Conservation (phyloP, 768 basidiomycete species). For the Suillus subalutaceus region DNA sequence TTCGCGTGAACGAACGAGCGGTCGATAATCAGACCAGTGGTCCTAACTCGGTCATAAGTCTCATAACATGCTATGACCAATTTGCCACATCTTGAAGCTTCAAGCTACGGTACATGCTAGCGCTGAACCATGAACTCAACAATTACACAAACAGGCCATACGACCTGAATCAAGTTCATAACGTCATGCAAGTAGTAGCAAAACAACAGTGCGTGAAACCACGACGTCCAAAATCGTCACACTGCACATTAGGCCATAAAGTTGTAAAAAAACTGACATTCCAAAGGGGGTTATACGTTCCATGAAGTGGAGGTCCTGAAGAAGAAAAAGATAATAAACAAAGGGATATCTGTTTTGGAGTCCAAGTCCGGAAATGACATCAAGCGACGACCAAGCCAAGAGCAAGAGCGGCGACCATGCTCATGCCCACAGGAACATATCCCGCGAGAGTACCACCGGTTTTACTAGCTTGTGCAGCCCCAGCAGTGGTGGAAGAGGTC, state of each 20-base stretch:
- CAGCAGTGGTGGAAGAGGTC: slow-evolving; percentile 25
- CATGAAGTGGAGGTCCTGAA: not conserved
- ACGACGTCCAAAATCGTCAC: slow-evolving; percentile 7
- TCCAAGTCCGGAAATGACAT: slow-evolving; percentile 1
- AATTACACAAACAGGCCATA: not conserved
- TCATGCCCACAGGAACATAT: slow-evolving; percentile 31
- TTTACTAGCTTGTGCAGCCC: slow-evolving; percentile 23
- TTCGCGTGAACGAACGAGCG: not conserved
- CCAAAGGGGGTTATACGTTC: not conserved
- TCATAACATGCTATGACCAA: not conserved
- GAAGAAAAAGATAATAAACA: slow-evolving; percentile 2
- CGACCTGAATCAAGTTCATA: slow-evolving; percentile 4
- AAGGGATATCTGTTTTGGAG: slow-evolving; percentile 5
- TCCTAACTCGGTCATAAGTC: not conserved
- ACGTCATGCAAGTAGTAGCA: not conserved
- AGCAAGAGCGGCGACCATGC: slow-evolving; percentile 30
- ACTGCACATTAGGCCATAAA: not conserved
- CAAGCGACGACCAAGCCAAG: slow-evolving; percentile 33
- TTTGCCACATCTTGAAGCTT: not conserved
- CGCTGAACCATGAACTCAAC: not conserved
- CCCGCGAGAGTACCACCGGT: slow-evolving; percentile 18
- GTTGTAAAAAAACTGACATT: slow-evolving; percentile 1
- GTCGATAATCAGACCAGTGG: not conserved
- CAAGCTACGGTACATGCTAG: not conserved
- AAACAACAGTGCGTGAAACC: slow-evolving; percentile 3